Percentiles rank a stretch among this genome's conserved stretches.
Evolutionary conservation across 371 early-diverging fungal genomes (phyloP).

Genomic region (Cokeromyces recurvatus): DNA sequence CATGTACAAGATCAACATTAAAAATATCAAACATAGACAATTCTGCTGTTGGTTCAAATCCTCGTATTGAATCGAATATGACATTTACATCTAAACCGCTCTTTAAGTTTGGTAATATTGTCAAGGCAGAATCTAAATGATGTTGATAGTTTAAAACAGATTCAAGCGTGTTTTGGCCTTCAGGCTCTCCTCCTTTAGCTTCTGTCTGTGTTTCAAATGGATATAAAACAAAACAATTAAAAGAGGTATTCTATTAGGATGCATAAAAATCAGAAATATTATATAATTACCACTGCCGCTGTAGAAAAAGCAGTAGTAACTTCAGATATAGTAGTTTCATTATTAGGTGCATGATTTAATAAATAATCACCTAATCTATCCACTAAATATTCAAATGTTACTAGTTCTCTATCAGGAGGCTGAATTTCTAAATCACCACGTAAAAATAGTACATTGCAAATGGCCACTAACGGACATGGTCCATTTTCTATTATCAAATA

Average conservation of each 20-base stretch:
- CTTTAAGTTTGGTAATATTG: conserved; percentile 54
- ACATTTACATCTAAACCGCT: conserved; percentile 77
- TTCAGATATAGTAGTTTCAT: no score
- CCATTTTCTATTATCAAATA: conserved; percentile 62
- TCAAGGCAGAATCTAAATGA: conserved; percentile 38
- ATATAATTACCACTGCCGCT: no score
- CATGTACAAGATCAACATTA: conserved; percentile 78
- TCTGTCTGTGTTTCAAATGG: neutral
- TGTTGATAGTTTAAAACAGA: conserved; percentile 31
- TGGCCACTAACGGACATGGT: conserved; percentile 87
- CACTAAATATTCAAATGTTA: conserved; percentile 69
- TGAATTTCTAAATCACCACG: conserved; percentile 65
- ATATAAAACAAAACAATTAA: no score
- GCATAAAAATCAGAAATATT: no score
- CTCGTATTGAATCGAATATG: conserved; percentile 67
- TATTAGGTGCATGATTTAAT: conserved; percentile 37
- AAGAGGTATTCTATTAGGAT: no score
- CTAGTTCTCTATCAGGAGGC: conserved; percentile 50
- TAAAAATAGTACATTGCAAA: conserved; percentile 81
- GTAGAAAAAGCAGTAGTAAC: no score
- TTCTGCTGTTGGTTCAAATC: conserved; percentile 75
- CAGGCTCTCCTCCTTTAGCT: neutral
- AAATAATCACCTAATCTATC: conserved; percentile 73
- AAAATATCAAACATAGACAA: conserved; percentile 79
- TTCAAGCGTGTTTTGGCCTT: conserved; percentile 25